Evolutionary conservation across 2,329 filamentous ascomycete species (phyloP), one percentile per base, ranked within the genome.

Genomic region (Fusarium agapanthi): DNA sequence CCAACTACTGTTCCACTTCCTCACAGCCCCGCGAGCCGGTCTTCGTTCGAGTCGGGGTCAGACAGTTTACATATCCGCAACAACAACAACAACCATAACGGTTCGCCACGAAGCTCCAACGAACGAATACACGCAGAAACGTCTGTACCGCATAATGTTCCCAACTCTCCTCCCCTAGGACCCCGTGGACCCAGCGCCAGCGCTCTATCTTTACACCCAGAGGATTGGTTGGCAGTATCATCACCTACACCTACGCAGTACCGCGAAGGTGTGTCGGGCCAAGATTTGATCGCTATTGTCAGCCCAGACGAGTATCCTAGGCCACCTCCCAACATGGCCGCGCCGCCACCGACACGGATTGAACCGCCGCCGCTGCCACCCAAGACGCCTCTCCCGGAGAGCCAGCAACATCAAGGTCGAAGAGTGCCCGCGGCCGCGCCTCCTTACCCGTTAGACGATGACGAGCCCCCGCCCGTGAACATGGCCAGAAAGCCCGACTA

Each of bases 401-500:
- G 79, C 74, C 84, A 80, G 47, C 71, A 75, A 56, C 69, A 70
- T 22, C 67, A 73, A 22, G 73, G 77, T 69, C 41, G 79, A 69
- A 77, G 83, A 72, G 76, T 81, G 67, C 77, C 83, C 66, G 76
- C 79, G 11, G 70, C 80, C 2, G 80, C 84, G 14, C 87, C 93
- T 38, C 95, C 95, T 2, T 98, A 98, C 80, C 95, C 95, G 0
- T 83, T 93, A 53, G 91, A 91, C 48, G 92, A 97, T 77, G 93
- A 92, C 32, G 91, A 92, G 34, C 95, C 95, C 24, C 95, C 95
- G 7, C 86, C 89, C 12, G 94, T 97, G 13, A 97, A 97, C 77
- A 93, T 94, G 88, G 91, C 92, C 48, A 90, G 91, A 75, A 98
- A 98, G 81, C 95, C 95, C 2, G 91, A 93, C 54, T 93, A 91